Percentiles rank a stretch among this genome's conserved stretches.
Evolutionary conservation across 768 basidiomycete species (phyloP).

Genomic region (Pleurotus pulmonarius): DNA sequence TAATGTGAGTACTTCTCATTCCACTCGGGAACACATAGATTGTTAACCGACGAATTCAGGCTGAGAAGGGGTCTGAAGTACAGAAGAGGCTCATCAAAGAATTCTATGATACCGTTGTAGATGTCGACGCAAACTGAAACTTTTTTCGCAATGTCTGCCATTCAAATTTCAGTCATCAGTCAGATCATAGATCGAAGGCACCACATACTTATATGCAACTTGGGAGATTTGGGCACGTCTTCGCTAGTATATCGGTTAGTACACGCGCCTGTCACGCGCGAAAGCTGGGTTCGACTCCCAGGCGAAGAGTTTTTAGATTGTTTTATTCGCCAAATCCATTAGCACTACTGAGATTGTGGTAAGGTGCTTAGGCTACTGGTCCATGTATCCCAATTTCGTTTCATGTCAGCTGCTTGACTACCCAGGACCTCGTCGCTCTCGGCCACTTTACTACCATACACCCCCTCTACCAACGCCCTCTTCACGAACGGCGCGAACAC

Average conservation of each 20-base stretch:
- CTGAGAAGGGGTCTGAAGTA: slow-evolving; percentile 63
- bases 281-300: slow-evolving; percentile 10
- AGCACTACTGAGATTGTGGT: background rate
- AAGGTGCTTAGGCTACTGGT: background rate
- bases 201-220: background rate
- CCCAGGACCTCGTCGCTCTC: slow-evolving; percentile 19
- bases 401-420: slow-evolving; percentile 10
- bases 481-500: slow-evolving; percentile 69
- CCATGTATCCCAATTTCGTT: background rate
- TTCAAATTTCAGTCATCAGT: background rate
- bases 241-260: slow-evolving; percentile 10
- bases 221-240: background rate
- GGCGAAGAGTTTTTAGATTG: slow-evolving; percentile 2
- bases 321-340: background rate
- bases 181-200: background rate
- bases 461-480: slow-evolving; percentile 69
- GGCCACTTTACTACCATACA: slow-evolving; percentile 47
- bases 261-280: slow-evolving; percentile 9
- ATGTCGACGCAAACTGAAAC: slow-evolving; percentile 52
- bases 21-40: too few species aligned
- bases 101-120: slow-evolving; percentile 80
- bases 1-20: slow-evolving; percentile 29
- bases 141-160: background rate
- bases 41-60: slow-evolving; percentile 18
- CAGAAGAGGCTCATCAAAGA: slow-evolving; percentile 82